Conservation (phyloP, 805 yeast species). For the Schwanniomyces occidentalis region DNA sequence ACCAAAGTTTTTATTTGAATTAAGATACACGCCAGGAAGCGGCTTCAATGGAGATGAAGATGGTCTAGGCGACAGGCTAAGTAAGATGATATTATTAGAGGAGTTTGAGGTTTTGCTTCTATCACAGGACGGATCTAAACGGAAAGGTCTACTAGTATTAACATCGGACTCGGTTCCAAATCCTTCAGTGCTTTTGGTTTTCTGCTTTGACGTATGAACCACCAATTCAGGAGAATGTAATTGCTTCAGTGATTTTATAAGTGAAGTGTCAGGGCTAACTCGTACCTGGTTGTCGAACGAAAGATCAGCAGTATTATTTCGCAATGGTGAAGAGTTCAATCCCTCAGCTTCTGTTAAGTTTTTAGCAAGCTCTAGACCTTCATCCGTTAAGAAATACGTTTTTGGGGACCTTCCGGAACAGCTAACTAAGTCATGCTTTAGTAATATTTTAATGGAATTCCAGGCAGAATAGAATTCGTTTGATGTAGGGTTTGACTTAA, state of each 20-base stretch:
- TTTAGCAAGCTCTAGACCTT: conserved; percentile 64
- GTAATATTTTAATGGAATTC: conserved; percentile 64
- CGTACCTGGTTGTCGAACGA: conserved; percentile 39
- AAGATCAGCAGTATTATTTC: conserved; percentile 15
- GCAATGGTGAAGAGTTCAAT: conserved; percentile 21
- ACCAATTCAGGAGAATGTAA: no score
- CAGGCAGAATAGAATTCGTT: conserved; percentile 74
- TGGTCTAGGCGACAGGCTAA: not conserved
- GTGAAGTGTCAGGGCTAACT: conserved; percentile 17
- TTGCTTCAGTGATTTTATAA: no score
- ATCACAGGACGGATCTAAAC: no score
- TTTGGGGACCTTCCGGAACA: conserved; percentile 55
- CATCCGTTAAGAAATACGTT: conserved; percentile 64
- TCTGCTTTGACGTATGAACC: no score
- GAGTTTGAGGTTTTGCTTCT: no score
- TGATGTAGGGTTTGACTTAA: conserved; percentile 58
- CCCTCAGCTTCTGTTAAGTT: conserved; percentile 51
- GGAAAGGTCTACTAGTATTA: not conserved
- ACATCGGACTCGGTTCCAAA: no score
- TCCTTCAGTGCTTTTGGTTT: no score
- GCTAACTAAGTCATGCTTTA: conserved; percentile 59
- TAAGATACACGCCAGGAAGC: no score
- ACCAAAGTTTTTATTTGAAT: no score
- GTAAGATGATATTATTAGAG: not conserved
- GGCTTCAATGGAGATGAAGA: conserved; percentile 6